These are phyloP conservation scores for Hippophae tibetana DNA, from an alignment of 306 rosid genomes.

Conservation along the genomic window DNA sequence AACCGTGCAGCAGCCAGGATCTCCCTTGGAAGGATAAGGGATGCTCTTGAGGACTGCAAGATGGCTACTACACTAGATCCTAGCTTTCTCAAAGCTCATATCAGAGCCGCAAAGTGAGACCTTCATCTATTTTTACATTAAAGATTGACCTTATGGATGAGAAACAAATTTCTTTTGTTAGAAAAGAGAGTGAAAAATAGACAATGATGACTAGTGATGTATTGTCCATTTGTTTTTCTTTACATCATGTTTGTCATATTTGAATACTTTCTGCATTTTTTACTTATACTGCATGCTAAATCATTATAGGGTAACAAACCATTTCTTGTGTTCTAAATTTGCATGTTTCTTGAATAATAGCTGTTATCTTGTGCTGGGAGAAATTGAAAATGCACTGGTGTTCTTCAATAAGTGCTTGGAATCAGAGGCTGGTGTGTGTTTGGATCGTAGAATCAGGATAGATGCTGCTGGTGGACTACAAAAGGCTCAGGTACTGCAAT, in stretches of 20 bases:
- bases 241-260: background rate
- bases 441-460: conserved; percentile 69
- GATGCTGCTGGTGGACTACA: conserved; percentile 85
- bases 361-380: conserved; percentile 86
- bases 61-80: conserved; percentile 66
- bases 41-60: conserved; percentile 71
- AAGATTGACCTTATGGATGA: background rate
- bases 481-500: conserved; percentile 66
- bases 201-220: background rate
- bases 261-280: background rate
- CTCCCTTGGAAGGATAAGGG: conserved; percentile 68
- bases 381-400: conserved; percentile 47
- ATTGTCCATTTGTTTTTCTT: background rate
- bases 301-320: background rate
- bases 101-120: conserved; percentile 79
- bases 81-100: conserved; percentile 59
- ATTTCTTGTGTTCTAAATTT: conserved; percentile 3
- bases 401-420: conserved; percentile 55
- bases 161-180: no score
- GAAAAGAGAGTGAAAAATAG: no score
- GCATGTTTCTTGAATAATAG: conserved; percentile 31
- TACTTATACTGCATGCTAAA: background rate
- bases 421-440: conserved; percentile 50
- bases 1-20: conserved; percentile 81
- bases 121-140: conserved; percentile 16